A percentile compares a stretch with the other conserved stretches of the same genome.
Conservation (phyloP, 768 basidiomycete genomes). For the Postia placenta region DNA sequence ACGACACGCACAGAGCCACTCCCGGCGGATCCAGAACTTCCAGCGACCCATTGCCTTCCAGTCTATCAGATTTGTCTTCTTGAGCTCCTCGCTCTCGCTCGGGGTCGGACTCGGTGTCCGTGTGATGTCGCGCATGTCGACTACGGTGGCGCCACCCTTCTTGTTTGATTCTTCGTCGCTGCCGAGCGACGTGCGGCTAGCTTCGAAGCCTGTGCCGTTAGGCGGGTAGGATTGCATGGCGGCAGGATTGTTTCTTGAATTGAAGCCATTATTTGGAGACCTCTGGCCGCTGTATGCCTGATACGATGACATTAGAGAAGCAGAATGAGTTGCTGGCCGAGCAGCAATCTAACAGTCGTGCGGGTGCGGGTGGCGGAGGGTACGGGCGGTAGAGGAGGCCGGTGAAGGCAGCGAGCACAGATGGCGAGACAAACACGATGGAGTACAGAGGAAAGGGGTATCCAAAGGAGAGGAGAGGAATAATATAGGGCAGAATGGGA, state of each 20-base stretch:
- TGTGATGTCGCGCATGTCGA: slow-evolving; percentile 15
- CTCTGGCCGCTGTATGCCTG: slow-evolving; percentile 11
- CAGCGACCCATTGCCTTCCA: slow-evolving; percentile 23
- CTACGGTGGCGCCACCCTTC: slow-evolving; percentile 7
- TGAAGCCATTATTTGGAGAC: slow-evolving; percentile 11
- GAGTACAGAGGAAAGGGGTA: neutral
- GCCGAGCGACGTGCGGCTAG: slow-evolving; percentile 13
- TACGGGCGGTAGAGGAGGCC: neutral
- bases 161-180: slow-evolving; percentile 6
- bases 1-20: slow-evolving; percentile 28
- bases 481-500: neutral
- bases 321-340: neutral
- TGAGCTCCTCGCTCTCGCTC: slow-evolving; percentile 26
- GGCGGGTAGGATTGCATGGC: slow-evolving; percentile 14
- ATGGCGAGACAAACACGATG: neutral
- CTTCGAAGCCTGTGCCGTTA: slow-evolving; percentile 5
- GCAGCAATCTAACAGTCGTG: neutral
- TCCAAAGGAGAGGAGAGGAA: neutral
- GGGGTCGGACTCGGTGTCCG: slow-evolving; percentile 32
- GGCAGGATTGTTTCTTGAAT: slow-evolving; percentile 7
- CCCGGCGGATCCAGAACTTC: slow-evolving; percentile 27
- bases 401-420: neutral
- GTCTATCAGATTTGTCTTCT: slow-evolving; percentile 21
- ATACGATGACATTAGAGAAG: slow-evolving; percentile 12
- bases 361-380: neutral